Evolutionary conservation across 202 grass and related monocot species (phyloP).

Genomic region (Eragrostis tef): DNA sequence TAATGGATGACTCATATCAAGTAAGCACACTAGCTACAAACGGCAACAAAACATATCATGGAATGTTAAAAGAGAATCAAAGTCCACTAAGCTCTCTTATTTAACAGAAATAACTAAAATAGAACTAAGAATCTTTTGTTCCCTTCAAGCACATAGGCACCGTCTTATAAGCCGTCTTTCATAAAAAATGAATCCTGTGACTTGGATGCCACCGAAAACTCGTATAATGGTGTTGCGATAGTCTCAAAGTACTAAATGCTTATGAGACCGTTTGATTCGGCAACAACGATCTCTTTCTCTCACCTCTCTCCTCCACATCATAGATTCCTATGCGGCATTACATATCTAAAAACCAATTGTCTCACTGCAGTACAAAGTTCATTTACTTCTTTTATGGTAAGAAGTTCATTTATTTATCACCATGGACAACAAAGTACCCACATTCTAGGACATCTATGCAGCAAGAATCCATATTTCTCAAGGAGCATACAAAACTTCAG

Average conservation of each 20-base stretch:
- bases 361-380: conserved; percentile 4
- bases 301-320: no score
- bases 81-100: conserved; percentile 31
- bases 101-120: neutral
- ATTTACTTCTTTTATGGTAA: conserved; percentile 1
- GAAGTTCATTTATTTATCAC: conserved; percentile 26
- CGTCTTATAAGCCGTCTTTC: no score
- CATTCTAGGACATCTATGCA: conserved; percentile 20
- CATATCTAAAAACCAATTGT: conserved; percentile 1
- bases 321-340: no score
- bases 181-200: no score
- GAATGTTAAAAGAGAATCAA: conserved; percentile 32
- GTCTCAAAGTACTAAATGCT: no score
- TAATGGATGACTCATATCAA: conserved; percentile 28
- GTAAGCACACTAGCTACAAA: conserved; percentile 1
- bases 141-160: neutral
- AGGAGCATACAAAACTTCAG: conserved; percentile 29
- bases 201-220: neutral
- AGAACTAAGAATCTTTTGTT: neutral
- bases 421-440: conserved; percentile 17
- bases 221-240: neutral
- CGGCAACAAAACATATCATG: conserved; percentile 14
- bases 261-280: no score
- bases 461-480: conserved; percentile 12
- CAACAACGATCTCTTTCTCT: no score